phyloP scores from a whole-genome alignment of 2,329 filamentous ascomycete species.

The Fusarium denticulatum region DNA sequence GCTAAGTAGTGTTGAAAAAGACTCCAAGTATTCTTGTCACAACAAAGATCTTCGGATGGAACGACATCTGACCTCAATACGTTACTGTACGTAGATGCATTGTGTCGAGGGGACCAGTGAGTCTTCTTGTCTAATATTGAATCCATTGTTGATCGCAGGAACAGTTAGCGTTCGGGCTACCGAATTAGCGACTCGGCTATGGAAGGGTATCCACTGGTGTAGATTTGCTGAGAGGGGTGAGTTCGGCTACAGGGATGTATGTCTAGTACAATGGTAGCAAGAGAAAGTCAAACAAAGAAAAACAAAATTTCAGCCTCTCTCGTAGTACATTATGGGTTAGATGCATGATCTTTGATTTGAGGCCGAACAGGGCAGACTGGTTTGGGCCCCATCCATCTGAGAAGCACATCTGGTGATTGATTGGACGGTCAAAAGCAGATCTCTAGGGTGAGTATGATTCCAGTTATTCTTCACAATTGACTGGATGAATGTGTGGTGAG shows the following conservation, averaged over 20 bases:
- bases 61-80: not conserved
- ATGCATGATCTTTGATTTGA: constrained; percentile 20
- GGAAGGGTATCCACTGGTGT: not conserved
- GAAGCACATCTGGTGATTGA: not conserved
- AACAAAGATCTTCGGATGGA: not conserved
- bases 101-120: constrained; percentile 8
- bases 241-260: not conserved
- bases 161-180: constrained; percentile 7
- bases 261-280: not conserved
- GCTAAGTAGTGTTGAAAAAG: not conserved
- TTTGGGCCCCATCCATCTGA: not conserved
- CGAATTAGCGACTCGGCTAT: constrained; percentile 12
- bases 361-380: not conserved
- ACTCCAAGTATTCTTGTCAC: not conserved
- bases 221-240: not conserved
- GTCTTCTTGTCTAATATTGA: constrained; percentile 24
- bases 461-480: not conserved
- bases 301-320: constrained; percentile 29
- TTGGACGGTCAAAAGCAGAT: not conserved
- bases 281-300: constrained; percentile 4
- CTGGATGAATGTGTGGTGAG: constrained; percentile 19
- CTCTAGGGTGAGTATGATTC: not conserved
- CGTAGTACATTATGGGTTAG: not conserved
- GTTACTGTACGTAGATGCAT: not conserved
- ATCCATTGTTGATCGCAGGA: constrained; percentile 23